A percentile compares a stretch with the other conserved stretches of the same genome.
These are phyloP conservation scores for Lactifluus piperatus DNA, from an alignment of 768 basidiomycete species.

Conservation along the genomic window DNA sequence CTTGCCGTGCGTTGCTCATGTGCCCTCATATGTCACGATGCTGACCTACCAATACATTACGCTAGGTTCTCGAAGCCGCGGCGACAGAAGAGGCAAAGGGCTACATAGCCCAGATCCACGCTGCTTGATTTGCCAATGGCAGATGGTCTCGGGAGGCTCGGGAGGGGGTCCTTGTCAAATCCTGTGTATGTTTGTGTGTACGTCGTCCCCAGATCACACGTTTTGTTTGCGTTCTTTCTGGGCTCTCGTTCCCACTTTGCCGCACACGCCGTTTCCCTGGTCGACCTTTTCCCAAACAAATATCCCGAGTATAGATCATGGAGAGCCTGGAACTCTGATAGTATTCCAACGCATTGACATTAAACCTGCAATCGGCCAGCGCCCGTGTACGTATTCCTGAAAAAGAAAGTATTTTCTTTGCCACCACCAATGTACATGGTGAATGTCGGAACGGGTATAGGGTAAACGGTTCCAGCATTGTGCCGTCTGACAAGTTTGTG, in stretches of 20 bases:
- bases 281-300: neutral
- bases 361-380: neutral
- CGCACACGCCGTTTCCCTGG: conserved; percentile 9
- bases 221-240: neutral
- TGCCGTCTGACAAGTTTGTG: neutral
- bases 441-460: neutral
- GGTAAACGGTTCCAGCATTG: neutral
- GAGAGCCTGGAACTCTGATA: neutral
- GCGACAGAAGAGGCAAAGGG: conserved; percentile 46
- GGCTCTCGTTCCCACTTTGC: neutral
- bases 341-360: conserved; percentile 8
- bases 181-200: neutral
- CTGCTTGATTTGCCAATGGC: conserved; percentile 27
- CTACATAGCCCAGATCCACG: conserved; percentile 52
- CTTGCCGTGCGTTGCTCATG: conserved; percentile 41
- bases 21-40: conserved; percentile 6
- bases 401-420: neutral
- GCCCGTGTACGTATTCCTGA: neutral
- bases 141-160: neutral
- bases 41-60: conserved; percentile 11
- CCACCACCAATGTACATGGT: neutral
- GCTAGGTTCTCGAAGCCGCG: conserved; percentile 48
- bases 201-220: neutral
- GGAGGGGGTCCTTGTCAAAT: neutral
- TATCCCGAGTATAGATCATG: neutral